These are phyloP conservation scores for Achaetomiella virescens DNA, from an alignment of 495 filamentous ascomycete species.

Conservation along the genomic window DNA sequence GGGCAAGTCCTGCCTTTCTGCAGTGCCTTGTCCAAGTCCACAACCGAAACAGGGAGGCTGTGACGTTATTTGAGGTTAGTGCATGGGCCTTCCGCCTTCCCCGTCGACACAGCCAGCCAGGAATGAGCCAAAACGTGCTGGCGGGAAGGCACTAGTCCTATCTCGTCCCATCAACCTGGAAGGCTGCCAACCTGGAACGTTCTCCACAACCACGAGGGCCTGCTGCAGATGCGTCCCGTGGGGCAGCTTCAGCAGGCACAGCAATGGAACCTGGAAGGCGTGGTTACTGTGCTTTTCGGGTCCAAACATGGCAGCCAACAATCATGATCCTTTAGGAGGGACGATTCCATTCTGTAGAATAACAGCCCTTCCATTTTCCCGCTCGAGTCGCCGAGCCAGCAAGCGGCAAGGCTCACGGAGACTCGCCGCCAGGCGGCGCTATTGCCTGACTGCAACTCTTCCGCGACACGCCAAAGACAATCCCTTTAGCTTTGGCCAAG, in stretches of 20 bases:
- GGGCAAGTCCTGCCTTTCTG: no score
- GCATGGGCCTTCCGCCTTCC: constrained; percentile 23
- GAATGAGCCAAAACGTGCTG: constrained; percentile 22
- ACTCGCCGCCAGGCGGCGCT: no score
- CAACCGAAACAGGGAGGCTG: background rate
- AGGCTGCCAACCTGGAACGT: background rate
- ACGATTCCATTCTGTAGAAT: no score
- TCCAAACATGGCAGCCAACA: no score
- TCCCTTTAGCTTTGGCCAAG: no score
- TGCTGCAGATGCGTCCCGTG: background rate
- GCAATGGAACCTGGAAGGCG: background rate
- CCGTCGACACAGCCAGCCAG: constrained; percentile 18
- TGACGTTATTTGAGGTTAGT: constrained; percentile 17
- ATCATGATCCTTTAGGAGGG: no score
- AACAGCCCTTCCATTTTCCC: no score
- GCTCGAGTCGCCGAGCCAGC: no score
- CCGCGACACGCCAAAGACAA: no score
- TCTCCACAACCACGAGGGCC: constrained; percentile 5
- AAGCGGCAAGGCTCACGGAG: no score
- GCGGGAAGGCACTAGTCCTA: constrained; percentile 21
- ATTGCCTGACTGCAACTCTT: no score
- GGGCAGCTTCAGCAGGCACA: background rate
- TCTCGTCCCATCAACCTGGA: constrained; percentile 5
- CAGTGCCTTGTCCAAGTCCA: background rate
- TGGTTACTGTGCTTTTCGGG: no score